Evolutionary conservation across 75 land plant genomes (phyloP), one percentile per base, ranked within the genome.

Genomic region (Selaginella tamariscina): DNA sequence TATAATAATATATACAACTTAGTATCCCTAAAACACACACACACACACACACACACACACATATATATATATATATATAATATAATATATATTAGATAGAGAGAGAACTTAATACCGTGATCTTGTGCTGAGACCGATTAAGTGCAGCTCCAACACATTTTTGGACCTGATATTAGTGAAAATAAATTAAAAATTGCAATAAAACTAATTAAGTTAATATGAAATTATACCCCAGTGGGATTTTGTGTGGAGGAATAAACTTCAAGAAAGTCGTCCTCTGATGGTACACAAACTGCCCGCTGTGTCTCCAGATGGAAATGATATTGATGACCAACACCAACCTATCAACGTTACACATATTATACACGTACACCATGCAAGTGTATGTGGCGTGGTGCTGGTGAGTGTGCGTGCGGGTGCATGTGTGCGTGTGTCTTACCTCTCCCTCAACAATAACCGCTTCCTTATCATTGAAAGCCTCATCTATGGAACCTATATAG

Each of bases 221-320:
- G n/a, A n/a, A n/a, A n/a, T n/a, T 15, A 39, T 39, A 75, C 77
- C 77, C 27, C 39, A 28, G 76, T 18, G 26, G 75, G 79, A 59
- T 77, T 77, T 54, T 77, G 79, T 28, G 79, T 77, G 21, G 79
- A 77, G 9, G 76, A 73, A 32, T 73, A 73, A 18, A 77, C 79
- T 23, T 59, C 68, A 63, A 77, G 67, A 66, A 68, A 68, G 2
- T 54, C 62, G 21, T 73, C 75, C 39, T 77, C 79, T 18, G 70
- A 64, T 20, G 79, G 79, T 13, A 77, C 62, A 55, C 79, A 77
- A 2, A 77, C 33, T 30, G 79, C 64, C 31, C 75, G 64, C 64
- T 77, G 79, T 39, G 79, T 77, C 60, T 77, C 79, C 20, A 77
- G 54, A 62, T 77, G 79, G 57, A 72, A 66, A 59, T 77, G 79